Conservation (phyloP, 2,329 filamentous ascomycete genomes). For the Stemphylium beticola region DNA sequence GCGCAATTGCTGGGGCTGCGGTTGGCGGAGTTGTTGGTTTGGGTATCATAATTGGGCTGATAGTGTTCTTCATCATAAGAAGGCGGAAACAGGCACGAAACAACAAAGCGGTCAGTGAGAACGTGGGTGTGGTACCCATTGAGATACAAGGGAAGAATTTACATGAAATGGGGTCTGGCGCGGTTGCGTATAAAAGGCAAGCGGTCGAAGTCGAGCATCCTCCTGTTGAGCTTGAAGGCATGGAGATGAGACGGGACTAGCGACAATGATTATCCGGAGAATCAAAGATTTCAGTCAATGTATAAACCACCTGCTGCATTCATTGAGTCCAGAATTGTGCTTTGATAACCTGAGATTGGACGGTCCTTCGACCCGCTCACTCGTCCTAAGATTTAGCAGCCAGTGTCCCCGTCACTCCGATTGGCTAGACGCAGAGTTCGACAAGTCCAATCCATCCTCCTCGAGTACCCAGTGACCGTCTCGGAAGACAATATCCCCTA, state of each 20-base stretch:
- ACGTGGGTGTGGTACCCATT: not conserved
- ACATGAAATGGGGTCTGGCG: conserved; percentile 5
- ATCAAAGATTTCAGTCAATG: too few relatives aligned
- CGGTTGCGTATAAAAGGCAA: conserved; percentile 4
- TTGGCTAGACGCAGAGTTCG: too few relatives aligned
- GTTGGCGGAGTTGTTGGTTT: conserved; percentile 3
- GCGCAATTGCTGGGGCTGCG: conserved; percentile 7
- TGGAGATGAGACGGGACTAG: not conserved
- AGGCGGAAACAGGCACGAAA: not conserved
- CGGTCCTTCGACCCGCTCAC: too few relatives aligned
- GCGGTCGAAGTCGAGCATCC: conserved; percentile 10
- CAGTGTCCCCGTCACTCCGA: too few relatives aligned
- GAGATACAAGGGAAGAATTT: conserved; percentile 7
- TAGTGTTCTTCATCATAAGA: conserved; percentile 1
- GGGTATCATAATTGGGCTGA: conserved; percentile 2
- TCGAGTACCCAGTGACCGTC: too few relatives aligned
- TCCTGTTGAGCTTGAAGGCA: conserved; percentile 4
- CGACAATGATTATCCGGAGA: too few relatives aligned
- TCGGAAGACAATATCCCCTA: too few relatives aligned
- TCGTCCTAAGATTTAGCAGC: too few relatives aligned
- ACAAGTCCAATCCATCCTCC: too few relatives aligned
- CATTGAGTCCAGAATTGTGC: too few relatives aligned
- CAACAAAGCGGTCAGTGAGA: not conserved
- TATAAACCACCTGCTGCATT: too few relatives aligned
- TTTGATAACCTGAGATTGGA: too few relatives aligned